A percentile compares a stretch with the other conserved stretches of the same genome.
These are phyloP conservation scores for Trametes versicolor DNA, from an alignment of 1,284 basidiomycete genomes.

Conservation along the genomic window DNA sequence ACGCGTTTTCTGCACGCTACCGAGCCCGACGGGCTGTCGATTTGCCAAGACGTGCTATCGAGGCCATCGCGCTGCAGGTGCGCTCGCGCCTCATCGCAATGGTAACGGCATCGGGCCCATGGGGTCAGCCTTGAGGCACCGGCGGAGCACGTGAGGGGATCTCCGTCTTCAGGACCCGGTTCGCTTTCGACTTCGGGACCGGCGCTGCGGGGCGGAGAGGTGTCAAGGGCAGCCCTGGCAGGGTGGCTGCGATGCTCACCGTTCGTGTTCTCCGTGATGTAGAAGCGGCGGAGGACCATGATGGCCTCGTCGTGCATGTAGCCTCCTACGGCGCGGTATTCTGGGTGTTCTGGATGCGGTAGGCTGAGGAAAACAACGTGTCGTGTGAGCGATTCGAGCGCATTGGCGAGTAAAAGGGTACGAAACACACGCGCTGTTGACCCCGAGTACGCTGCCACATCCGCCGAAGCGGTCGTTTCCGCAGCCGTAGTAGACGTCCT, in stretches of 20 bases:
- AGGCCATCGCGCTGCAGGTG: background rate
- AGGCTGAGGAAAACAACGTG: conserved; percentile 50
- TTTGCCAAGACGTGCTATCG: background rate
- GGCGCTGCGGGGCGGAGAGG: conserved; percentile 62
- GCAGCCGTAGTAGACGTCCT: conserved; percentile 92
- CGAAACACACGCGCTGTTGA: conserved; percentile 62
- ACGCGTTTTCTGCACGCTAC: background rate
- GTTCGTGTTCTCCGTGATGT: conserved; percentile 94
- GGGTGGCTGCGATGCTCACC: conserved; percentile 59
- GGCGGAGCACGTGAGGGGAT: conserved; percentile 51
- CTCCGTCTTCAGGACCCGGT: conserved; percentile 78
- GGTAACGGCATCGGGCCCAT: background rate
- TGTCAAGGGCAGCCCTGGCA: background rate
- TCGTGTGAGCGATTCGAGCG: background rate
- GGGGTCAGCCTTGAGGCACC: conserved; percentile 14
- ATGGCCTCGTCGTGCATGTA: conserved; percentile 94
- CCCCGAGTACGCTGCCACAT: conserved; percentile 93
- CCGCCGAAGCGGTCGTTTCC: conserved; percentile 98
- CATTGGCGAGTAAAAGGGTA: background rate
- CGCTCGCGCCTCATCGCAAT: background rate
- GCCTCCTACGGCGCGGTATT: conserved; percentile 85
- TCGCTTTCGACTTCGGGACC: conserved; percentile 77
- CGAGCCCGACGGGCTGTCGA: background rate
- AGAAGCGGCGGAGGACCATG: conserved; percentile 93
- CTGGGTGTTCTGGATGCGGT: conserved; percentile 74